These are phyloP conservation scores for Collybiopsis confluens DNA, from an alignment of 768 basidiomycete genomes.

Conservation along the genomic window DNA sequence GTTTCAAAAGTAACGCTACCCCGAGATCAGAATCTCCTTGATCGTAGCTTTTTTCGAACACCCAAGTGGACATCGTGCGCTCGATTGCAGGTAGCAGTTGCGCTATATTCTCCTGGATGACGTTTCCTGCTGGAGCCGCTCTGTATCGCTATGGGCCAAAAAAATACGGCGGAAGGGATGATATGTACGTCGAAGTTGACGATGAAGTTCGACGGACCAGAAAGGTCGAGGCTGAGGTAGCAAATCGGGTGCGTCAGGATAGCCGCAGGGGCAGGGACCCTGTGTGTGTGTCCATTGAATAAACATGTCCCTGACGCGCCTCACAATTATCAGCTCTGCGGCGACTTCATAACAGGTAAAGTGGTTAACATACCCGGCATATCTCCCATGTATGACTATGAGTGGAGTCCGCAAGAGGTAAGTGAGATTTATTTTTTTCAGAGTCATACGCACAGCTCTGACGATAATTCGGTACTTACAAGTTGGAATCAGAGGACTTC, in stretches of 20 bases:
- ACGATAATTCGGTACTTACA: no score
- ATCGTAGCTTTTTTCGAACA: background rate
- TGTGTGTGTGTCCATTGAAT: no score
- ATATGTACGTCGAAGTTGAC: background rate
- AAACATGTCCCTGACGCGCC: background rate
- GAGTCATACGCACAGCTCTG: no score
- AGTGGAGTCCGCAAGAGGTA: constrained; percentile 6
- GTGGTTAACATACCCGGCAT: background rate
- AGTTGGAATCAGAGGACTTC: no score
- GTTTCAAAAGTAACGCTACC: background rate
- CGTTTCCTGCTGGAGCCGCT: background rate
- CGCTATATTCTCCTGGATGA: constrained; percentile 2
- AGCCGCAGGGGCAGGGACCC: background rate
- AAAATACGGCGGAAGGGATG: background rate
- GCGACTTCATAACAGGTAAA: background rate
- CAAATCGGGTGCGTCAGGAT: no score
- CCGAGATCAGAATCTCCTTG: no score
- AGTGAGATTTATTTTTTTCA: no score
- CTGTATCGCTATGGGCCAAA: background rate
- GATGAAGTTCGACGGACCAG: background rate
- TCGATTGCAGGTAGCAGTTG: background rate
- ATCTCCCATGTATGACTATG: constrained; percentile 8
- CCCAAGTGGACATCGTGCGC: background rate
- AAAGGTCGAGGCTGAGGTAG: background rate
- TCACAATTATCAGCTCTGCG: background rate